Conservation (phyloP, 2,329 filamentous ascomycete genomes). For the Fusarium sp. region DNA sequence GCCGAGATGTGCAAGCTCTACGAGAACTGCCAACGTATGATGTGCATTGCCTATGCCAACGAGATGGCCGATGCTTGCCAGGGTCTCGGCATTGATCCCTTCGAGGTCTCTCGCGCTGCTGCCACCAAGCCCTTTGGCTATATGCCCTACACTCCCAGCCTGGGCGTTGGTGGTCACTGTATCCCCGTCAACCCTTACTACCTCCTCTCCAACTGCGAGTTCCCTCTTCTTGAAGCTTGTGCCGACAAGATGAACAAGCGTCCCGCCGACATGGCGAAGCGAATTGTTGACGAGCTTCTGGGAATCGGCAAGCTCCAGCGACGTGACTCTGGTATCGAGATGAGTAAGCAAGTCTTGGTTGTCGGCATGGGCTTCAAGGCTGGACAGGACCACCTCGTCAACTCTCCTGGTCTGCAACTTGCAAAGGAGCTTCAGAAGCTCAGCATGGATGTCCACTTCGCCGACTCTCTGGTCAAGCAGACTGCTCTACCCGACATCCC, state of each 20-base stretch:
- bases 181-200: constrained; percentile 67
- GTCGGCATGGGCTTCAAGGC: constrained; percentile 40
- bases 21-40: constrained; percentile 66
- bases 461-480: constrained; percentile 35
- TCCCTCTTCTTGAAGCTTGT: constrained; percentile 59
- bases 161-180: constrained; percentile 66
- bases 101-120: constrained; percentile 60
- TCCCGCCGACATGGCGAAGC: constrained; percentile 42
- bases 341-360: constrained; percentile 27
- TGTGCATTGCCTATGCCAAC: constrained; percentile 64
- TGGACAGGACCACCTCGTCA: constrained; percentile 37
- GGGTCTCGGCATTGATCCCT: constrained; percentile 57
- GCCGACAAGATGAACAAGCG: constrained; percentile 56
- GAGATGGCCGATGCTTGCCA: constrained; percentile 65
- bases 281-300: constrained; percentile 1
- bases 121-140: constrained; percentile 65
- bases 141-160: constrained; percentile 57
- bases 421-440: constrained; percentile 28
- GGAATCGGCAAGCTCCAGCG: not conserved
- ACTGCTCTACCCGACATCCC: constrained; percentile 24
- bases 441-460: constrained; percentile 29
- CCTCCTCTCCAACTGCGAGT: constrained; percentile 58
- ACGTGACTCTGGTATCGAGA: constrained; percentile 17
- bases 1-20: constrained; percentile 68
- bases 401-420: constrained; percentile 32